Percentiles rank a stretch among this genome's conserved stretches.
Conservation (phyloP, 441 rosid species). For the Pelargonium citronellum region DNA sequence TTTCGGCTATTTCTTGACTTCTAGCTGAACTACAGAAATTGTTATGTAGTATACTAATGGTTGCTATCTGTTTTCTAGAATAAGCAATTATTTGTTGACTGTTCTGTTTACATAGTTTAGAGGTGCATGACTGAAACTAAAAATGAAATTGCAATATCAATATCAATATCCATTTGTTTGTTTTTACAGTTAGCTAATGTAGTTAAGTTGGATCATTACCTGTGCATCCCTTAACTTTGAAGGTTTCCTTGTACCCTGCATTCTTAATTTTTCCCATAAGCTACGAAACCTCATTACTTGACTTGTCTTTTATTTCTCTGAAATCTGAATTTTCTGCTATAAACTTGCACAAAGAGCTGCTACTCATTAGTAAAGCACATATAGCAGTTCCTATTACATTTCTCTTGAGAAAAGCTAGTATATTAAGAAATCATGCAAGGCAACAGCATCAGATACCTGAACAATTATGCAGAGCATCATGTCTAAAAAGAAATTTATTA, state of each 20-base stretch:
- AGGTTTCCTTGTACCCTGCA: not conserved
- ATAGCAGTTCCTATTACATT: not conserved
- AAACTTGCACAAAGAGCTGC: not conserved
- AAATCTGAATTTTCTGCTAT: no score
- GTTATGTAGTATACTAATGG: not conserved
- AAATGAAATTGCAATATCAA: not conserved
- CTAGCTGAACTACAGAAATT: not conserved
- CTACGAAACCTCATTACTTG: no score
- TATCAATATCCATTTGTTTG: not conserved
- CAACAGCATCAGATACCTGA: constrained; percentile 32
- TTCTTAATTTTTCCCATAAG: no score
- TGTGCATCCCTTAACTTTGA: not conserved
- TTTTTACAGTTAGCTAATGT: not conserved
- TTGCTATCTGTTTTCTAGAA: not conserved
- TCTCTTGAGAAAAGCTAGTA: not conserved
- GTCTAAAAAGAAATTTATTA: constrained; percentile 4
- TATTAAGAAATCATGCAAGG: constrained; percentile 5
- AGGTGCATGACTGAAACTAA: no score
- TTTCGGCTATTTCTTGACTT: not conserved
- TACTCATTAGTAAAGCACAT: no score
- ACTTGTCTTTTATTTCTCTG: no score
- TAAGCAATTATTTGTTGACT: not conserved
- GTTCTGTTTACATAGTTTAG: not conserved
- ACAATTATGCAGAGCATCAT: constrained; percentile 13
- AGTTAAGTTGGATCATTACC: not conserved